These are phyloP conservation scores for Debaryomycetaceae sp. DNA, from an alignment of 1,139 yeast genomes.

Conservation along the genomic window DNA sequence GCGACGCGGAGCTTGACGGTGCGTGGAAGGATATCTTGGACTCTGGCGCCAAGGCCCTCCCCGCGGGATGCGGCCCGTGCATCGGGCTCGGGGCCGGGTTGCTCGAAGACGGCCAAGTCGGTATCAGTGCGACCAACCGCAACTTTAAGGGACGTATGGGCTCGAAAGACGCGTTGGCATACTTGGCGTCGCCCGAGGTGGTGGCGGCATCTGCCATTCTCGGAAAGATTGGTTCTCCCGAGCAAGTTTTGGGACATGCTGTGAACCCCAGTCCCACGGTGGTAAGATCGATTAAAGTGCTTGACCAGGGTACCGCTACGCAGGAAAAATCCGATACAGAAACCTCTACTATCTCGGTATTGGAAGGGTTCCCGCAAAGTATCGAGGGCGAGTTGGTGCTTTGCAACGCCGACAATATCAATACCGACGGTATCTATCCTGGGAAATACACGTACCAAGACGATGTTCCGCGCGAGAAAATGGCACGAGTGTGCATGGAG, in stretches of 20 bases:
- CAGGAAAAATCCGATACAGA: constrained; percentile 20
- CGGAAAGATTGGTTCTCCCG: constrained; percentile 91
- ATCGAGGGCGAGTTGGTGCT: constrained; percentile 86
- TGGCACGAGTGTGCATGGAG: constrained; percentile 99
- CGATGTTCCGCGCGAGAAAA: constrained; percentile 83
- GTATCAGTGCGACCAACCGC: constrained; percentile 96
- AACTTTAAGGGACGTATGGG: constrained; percentile 99
- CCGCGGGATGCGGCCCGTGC: constrained; percentile 99
- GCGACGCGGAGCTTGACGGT: constrained; percentile 81
- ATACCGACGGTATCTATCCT: constrained; percentile 97
- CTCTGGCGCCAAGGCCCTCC: constrained; percentile 91
- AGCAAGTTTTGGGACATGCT: constrained; percentile 55
- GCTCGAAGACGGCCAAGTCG: constrained; percentile 90
- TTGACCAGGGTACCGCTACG: constrained; percentile 9
- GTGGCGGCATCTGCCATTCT: constrained; percentile 95
- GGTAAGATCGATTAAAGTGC: constrained; percentile 36
- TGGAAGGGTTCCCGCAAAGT: constrained; percentile 82
- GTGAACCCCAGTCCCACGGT: constrained; percentile 39
- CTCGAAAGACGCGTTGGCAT: constrained; percentile 89
- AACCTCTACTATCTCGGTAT: constrained; percentile 47
- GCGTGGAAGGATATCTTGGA: constrained; percentile 85
- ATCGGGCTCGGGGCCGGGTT: constrained; percentile 94
- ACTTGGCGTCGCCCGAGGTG: constrained; percentile 93
- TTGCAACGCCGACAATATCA: constrained; percentile 95
- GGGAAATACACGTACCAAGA: constrained; percentile 98